phyloP scores from a whole-genome alignment of 192 early-diverging fungal species.

The Coemansia sp. region DNA sequence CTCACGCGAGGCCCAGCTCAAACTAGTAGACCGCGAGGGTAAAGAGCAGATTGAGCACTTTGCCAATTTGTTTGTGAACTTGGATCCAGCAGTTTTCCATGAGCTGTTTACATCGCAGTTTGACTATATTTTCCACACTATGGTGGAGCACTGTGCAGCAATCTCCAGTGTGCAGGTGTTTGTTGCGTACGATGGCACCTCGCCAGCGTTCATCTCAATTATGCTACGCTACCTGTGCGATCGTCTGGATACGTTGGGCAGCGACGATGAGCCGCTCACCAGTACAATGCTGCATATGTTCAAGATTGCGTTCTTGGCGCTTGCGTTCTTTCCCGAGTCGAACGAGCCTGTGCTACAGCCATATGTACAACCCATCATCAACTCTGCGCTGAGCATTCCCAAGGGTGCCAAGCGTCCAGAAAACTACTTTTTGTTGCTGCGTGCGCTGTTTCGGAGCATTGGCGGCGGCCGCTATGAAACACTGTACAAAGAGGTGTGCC shows the following conservation, averaged over 20 bases:
- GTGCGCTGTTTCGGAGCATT: slow-evolving; percentile 91
- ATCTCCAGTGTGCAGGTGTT: slow-evolving; percentile 87
- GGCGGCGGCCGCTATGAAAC: slow-evolving; percentile 94
- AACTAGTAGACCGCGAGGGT: slow-evolving; percentile 74
- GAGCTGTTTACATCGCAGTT: slow-evolving; percentile 93
- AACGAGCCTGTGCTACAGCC: slow-evolving; percentile 92
- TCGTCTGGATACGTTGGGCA: slow-evolving; percentile 40
- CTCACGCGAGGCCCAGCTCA: slow-evolving; percentile 55
- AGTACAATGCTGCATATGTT: slow-evolving; percentile 83
- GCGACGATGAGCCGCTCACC: slow-evolving; percentile 48
- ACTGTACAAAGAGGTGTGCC: slow-evolving; percentile 94
- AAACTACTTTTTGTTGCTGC: slow-evolving; percentile 91
- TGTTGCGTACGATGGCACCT: slow-evolving; percentile 68
- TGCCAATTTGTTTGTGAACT: slow-evolving; percentile 74
- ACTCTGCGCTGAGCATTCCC: slow-evolving; percentile 80
- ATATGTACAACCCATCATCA: slow-evolving; percentile 88
- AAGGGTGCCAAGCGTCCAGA: slow-evolving; percentile 80
- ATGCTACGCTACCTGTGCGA: slow-evolving; percentile 54
- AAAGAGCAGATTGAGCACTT: slow-evolving; percentile 93
- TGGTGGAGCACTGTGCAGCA: slow-evolving; percentile 72
- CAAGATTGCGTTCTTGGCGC: slow-evolving; percentile 91
- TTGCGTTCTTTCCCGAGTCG: slow-evolving; percentile 84
- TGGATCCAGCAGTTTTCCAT: slow-evolving; percentile 91
- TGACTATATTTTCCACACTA: slow-evolving; percentile 79
- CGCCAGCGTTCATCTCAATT: slow-evolving; percentile 54